These are phyloP conservation scores for Ustilago trichophora DNA, from an alignment of 1,284 basidiomycete species.

Conservation along the genomic window DNA sequence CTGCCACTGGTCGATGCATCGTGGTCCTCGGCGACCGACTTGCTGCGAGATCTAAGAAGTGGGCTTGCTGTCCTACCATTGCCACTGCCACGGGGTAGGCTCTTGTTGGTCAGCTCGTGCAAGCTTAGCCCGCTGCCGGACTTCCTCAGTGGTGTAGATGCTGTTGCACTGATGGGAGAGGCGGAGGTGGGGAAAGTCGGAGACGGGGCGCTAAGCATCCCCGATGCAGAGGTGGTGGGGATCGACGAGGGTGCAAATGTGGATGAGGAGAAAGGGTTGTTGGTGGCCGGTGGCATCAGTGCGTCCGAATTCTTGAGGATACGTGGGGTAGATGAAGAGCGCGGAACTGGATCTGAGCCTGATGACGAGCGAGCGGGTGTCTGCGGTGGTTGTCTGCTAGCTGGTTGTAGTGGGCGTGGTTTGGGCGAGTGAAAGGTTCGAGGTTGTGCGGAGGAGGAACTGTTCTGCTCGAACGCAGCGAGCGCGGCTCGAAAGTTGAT, in stretches of 20 bases:
- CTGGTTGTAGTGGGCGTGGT: conserved; percentile 1
- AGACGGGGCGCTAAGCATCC: conserved; percentile 23
- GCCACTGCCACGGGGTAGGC: conserved; percentile 5
- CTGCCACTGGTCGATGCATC: background rate
- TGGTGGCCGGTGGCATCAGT: conserved; percentile 2
- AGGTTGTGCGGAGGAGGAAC: background rate
- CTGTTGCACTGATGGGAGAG: background rate
- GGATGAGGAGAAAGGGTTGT: conserved; percentile 16
- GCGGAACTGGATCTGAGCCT: conserved; percentile 19
- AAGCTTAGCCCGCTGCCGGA: conserved; percentile 32
- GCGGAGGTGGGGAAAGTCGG: background rate
- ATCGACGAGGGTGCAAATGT: background rate
- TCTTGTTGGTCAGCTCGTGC: conserved; percentile 23
- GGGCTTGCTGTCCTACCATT: background rate
- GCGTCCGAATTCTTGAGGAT: conserved; percentile 18
- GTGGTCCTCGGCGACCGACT: conserved; percentile 1
- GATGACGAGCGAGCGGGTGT: conserved; percentile 23
- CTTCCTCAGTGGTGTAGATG: conserved; percentile 6
- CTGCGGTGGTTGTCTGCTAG: conserved; percentile 1
- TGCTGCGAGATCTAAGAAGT: conserved; percentile 11
- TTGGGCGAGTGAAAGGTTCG: conserved; percentile 12
- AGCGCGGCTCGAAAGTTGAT: conserved; percentile 47
- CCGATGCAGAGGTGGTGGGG: conserved; percentile 17
- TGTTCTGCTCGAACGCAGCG: conserved; percentile 34
- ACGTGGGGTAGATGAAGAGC: conserved; percentile 26